These are phyloP conservation scores for Letharia lupina DNA, from an alignment of 495 filamentous ascomycete species.

Conservation along the genomic window DNA sequence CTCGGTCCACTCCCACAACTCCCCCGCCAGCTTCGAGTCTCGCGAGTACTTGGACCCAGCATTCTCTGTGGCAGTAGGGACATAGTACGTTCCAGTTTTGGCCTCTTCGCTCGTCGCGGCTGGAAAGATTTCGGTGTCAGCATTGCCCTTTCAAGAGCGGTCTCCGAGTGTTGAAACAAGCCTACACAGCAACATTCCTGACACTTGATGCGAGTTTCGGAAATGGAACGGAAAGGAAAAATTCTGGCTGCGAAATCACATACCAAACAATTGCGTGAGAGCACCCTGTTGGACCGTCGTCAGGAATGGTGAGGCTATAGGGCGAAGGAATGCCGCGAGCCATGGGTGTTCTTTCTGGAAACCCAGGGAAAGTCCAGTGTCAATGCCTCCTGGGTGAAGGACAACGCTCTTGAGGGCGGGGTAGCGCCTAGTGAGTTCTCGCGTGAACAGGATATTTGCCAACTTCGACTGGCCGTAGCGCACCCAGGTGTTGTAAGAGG, in stretches of 20 bases:
- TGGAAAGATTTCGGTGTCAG: neutral
- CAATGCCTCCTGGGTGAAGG: slow-evolving; percentile 58
- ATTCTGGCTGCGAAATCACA: neutral
- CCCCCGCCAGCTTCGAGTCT: slow-evolving; percentile 22
- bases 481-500: slow-evolving; percentile 33
- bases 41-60: slow-evolving; percentile 30
- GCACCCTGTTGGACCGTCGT: slow-evolving; percentile 38
- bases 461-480: slow-evolving; percentile 62
- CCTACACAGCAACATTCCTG: neutral
- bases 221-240: neutral
- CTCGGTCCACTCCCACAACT: slow-evolving; percentile 30
- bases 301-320: slow-evolving; percentile 10
- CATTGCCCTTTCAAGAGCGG: neutral
- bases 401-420: slow-evolving; percentile 47
- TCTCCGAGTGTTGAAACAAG: no score
- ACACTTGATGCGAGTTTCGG: neutral
- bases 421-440: slow-evolving; percentile 50
- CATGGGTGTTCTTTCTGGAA: slow-evolving; percentile 26
- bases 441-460: slow-evolving; percentile 56
- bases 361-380: slow-evolving; percentile 42
- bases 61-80: slow-evolving; percentile 41
- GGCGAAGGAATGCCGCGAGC: slow-evolving; percentile 24
- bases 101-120: slow-evolving; percentile 34
- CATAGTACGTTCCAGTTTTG: slow-evolving; percentile 48
- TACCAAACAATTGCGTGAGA: slow-evolving; percentile 46